Base-by-base conservation (phyloP, 192 early-diverging fungal species). In the Gonapodya prolifera region DNA sequence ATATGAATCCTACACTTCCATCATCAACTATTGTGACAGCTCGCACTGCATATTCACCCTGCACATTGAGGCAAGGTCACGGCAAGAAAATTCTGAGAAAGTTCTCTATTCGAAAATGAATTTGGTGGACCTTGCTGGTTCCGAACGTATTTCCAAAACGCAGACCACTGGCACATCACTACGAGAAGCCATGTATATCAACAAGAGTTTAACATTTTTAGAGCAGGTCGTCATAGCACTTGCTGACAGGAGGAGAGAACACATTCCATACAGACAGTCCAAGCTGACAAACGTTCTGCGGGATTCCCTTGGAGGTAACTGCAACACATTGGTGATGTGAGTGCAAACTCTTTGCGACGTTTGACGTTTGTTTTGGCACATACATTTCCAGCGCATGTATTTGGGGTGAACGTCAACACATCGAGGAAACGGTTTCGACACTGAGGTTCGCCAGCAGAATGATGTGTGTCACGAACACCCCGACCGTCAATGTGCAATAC, bases 21-120 rank as follows among this genome's bases (percentile, higher is more conserved):
- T 23, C 45, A 34, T n/a, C n/a, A 33, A 33, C 18, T 2, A 23
- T n/a, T 75, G 35, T 61, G 45, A 34, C 74, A 86, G 88, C 8
- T 90, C 89, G 34, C 89, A 90, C 75, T 90, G 88, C 77, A 87
- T 90, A 28, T 90, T 90, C 77, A 90, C 89, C 16, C 84, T 90
- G 0, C 83, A 89, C 70, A 69, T 88, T 35, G 88, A 89, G 76
- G 84, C 85, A 0, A 78, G 86, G 16, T 89, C 86, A 1, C 83
- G 88, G 2, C 83, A 89, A 2, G 88, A 89, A 77, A 85, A 83
- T 33, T 84, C 83, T 1, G 88, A 89, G 76, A 81, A 84, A 71
- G 87, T 89, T 28, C 75, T 89, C 28, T 84, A 78, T 69, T 84
- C 86, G 28, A 89, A 89, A 79, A 79, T 89, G 29, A 89, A 89